Conservation (phyloP, 768 basidiomycete species). For the Leccinum truebloodii region DNA sequence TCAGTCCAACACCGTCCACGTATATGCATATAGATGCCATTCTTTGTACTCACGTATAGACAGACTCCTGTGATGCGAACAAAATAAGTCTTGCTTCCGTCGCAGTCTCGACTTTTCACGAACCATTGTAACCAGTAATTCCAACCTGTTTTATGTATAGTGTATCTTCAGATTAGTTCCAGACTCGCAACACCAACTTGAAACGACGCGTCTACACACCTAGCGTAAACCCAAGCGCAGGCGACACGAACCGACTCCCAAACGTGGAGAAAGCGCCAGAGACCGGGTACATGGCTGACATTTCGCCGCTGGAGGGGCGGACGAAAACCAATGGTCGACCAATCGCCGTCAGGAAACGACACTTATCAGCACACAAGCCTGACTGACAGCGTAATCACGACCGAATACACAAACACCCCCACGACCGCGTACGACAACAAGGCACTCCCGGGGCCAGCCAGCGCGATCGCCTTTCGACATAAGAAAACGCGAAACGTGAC, state of each 20-base stretch:
- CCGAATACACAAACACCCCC: slow-evolving; percentile 58
- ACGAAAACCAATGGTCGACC: background rate
- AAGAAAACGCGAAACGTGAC: background rate
- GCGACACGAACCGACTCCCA: slow-evolving; percentile 58
- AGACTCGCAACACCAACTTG: background rate
- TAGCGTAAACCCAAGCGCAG: slow-evolving; percentile 58
- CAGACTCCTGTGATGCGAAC: slow-evolving; percentile 35
- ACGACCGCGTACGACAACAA: slow-evolving; percentile 60
- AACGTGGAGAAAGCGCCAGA: slow-evolving; percentile 62
- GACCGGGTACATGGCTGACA: slow-evolving; percentile 64
- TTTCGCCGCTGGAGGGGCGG: slow-evolving; percentile 52
- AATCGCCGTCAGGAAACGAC: background rate
- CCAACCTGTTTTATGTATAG: slow-evolving; percentile 40
- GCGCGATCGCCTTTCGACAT: slow-evolving; percentile 44
- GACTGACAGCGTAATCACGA: slow-evolving; percentile 57
- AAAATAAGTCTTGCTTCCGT: background rate
- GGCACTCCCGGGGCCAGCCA: slow-evolving; percentile 64
- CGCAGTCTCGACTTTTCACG: slow-evolving; percentile 5
- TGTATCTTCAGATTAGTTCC: background rate
- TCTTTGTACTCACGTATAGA: slow-evolving; percentile 37
- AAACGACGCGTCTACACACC: slow-evolving; percentile 32
- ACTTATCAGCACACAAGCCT: background rate
- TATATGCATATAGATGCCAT: background rate
- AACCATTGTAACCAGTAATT: slow-evolving; percentile 58
- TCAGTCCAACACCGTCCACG: background rate